phyloP scores from a whole-genome alignment of 176 grass and related monocot species.

The Zoysia japonica region DNA sequence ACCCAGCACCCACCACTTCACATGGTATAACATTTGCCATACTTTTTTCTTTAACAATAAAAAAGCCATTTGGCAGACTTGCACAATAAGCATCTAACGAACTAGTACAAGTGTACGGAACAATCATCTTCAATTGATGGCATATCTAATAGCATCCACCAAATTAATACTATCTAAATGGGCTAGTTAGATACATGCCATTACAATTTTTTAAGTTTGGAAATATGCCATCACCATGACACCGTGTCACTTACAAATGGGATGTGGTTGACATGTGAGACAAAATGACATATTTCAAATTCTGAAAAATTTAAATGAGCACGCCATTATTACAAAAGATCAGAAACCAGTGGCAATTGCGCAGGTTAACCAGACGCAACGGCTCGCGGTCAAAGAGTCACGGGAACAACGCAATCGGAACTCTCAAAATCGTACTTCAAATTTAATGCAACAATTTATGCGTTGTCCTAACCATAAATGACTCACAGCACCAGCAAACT shows the following conservation, averaged over 20 bases:
- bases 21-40: background rate
- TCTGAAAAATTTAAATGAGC: background rate
- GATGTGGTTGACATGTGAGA: too few relatives aligned
- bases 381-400: conserved; percentile 11
- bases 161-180: too few relatives aligned
- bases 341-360: background rate
- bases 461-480: conserved; percentile 7
- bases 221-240: too few relatives aligned
- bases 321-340: background rate
- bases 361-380: background rate
- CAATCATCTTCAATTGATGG: background rate
- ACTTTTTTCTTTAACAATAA: background rate
- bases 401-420: background rate
- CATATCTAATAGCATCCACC: background rate
- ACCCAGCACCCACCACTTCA: background rate
- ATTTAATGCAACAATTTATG: background rate
- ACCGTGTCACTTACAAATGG: too few relatives aligned
- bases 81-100: conserved; percentile 6
- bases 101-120: background rate
- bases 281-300: too few relatives aligned
- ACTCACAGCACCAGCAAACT: background rate
- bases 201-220: too few relatives aligned
- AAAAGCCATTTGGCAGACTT: background rate
- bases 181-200: too few relatives aligned
- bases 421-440: background rate